Base-by-base conservation (phyloP, 2,329 filamentous ascomycete genomes). In the Scorias spongiosa region DNA sequence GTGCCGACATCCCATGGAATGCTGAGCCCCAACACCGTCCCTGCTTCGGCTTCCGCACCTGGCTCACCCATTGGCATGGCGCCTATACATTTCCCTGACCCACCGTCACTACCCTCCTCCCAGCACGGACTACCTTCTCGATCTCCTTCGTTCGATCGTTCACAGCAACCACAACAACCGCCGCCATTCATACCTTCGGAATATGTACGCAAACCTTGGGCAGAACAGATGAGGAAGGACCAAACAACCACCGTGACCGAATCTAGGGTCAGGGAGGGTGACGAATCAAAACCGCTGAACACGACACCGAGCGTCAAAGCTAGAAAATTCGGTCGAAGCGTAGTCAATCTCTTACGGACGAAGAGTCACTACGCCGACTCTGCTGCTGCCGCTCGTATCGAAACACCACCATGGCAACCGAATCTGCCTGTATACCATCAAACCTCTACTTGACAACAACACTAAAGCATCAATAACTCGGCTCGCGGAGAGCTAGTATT, bases 331-430 rank as follows among this genome's bases (percentile, higher is more conserved):
- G 57, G 57, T 10, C 41, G 57, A 36, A 58, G 56, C 45, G 53
- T 60, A 40, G 57, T 60, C 34, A 60, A 59, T 38, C 45, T 60
- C 15, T 46, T 59, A 15, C 51, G 56, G 14, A 57, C 55, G n/a
- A 53, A 64, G 55, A 40, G 38, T 18, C 38, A 40, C 11, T 36
- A 36, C 15, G 32, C 32, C 11, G 32, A 36, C 15, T 36, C 32
- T 15, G 32, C 32, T 5, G 15, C 32, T 5, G 15, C 32, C 11
- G 15, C 12, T 12, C 32, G 15, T 15, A 15, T 12, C 12, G 15
- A 12, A 9, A 12, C 32, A 3, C 32, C 32, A 15, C 32, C 32
- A 9, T 36, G 32, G 32, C 32, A 36, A 36, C 32, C 32, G 12
- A 15, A 15, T 5, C 5, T 36, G 11, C 32, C 32, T 12, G 11